A percentile compares a stretch with the other conserved stretches of the same genome.
Evolutionary conservation across 2,329 filamentous ascomycete genomes (phyloP).

Genomic region (Penicillium hesseltinei): DNA sequence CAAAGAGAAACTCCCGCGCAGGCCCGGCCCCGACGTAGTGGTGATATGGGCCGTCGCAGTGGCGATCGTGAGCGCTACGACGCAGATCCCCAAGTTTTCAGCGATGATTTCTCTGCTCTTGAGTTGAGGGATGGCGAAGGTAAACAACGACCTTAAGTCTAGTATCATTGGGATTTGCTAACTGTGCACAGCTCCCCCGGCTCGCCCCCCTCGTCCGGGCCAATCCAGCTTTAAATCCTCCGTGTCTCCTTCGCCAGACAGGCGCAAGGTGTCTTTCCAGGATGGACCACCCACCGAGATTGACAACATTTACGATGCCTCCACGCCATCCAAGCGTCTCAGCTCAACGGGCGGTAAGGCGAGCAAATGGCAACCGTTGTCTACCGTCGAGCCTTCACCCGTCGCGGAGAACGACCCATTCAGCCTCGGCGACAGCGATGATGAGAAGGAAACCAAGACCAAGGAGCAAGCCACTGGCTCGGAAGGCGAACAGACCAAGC

Average conservation of each 20-base stretch:
- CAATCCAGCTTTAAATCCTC: slow-evolving; percentile 73
- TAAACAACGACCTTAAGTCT: slow-evolving; percentile 23
- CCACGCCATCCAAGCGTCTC: slow-evolving; percentile 56
- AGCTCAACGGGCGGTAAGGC: slow-evolving; percentile 57
- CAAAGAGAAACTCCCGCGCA: slow-evolving; percentile 38
- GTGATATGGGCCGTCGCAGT: slow-evolving; percentile 67
- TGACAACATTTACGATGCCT: slow-evolving; percentile 66
- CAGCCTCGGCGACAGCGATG: slow-evolving; percentile 91
- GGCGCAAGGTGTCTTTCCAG: slow-evolving; percentile 58
- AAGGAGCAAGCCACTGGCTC: slow-evolving; percentile 56
- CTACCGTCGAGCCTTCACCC: slow-evolving; percentile 77
- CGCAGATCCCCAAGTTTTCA: slow-evolving; percentile 84
- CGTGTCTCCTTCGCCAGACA: slow-evolving; percentile 54
- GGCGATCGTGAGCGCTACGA: slow-evolving; percentile 91
- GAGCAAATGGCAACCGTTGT: slow-evolving; percentile 97
- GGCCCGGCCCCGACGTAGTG: slow-evolving; percentile 56
- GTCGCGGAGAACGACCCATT: slow-evolving; percentile 93
- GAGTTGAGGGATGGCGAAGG: slow-evolving; percentile 63
- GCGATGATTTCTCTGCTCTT: slow-evolving; percentile 77
- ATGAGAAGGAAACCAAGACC: slow-evolving; percentile 76
- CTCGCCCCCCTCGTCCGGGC: slow-evolving; percentile 65
- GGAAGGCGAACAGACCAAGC: slow-evolving; percentile 61
- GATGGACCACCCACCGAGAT: slow-evolving; percentile 75
- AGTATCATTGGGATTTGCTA: background rate
- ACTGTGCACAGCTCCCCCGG: slow-evolving; percentile 51